Evolutionary conservation across 192 early-diverging fungal species (phyloP).

Genomic region (Obelidium mucronatum): DNA sequence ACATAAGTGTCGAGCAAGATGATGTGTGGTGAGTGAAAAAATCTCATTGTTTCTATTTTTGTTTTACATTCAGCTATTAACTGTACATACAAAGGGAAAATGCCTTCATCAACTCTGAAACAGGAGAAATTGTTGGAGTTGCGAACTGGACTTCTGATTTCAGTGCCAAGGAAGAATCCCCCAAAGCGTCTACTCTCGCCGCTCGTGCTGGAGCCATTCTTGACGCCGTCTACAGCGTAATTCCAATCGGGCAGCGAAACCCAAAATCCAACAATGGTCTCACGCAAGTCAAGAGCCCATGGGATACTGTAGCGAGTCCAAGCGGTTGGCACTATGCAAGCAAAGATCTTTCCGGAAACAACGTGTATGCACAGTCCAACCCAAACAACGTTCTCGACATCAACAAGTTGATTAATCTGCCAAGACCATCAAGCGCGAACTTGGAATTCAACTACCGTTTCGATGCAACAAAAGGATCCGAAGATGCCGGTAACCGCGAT

Average conservation of each 20-base stretch:
- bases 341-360: not conserved
- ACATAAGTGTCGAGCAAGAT: not conserved
- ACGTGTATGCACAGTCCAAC: conserved; percentile 18
- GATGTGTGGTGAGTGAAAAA: not conserved
- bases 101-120: conserved; percentile 3
- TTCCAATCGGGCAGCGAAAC: conserved; percentile 22
- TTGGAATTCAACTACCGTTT: conserved; percentile 25
- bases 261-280: conserved; percentile 17
- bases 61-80: no score
- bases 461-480: conserved; percentile 22
- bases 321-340: conserved; percentile 26
- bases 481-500: conserved; percentile 27
- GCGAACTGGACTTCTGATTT: not conserved
- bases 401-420: not conserved
- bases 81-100: no score
- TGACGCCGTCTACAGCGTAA: conserved; percentile 26
- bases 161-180: not conserved
- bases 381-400: conserved; percentile 8
- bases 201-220: not conserved
- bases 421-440: conserved; percentile 3
- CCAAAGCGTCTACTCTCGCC: not conserved
- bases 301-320: conserved; percentile 25
- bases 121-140: conserved; percentile 13
- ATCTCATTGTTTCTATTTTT: no score
- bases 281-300: conserved; percentile 39